Percentiles rank a stretch among this genome's conserved stretches.
Conservation (phyloP, 768 basidiomycete genomes). For the Auriculariales sp. region DNA sequence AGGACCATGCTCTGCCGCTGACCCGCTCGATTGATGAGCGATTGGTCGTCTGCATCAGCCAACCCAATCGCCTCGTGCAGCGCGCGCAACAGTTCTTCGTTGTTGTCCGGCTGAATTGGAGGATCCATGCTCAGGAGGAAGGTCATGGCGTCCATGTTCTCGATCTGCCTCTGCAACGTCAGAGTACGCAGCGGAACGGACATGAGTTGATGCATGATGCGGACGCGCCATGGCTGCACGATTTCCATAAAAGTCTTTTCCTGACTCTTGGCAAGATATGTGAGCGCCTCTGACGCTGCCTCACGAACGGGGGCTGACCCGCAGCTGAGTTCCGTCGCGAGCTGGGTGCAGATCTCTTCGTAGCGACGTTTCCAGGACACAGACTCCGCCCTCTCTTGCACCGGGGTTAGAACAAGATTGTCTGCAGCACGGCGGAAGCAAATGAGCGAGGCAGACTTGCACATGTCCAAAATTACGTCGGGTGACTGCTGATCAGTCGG, state of each 20-base stretch:
- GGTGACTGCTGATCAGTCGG: constrained; percentile 84
- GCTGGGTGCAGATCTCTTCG: constrained; percentile 61
- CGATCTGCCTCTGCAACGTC: constrained; percentile 90
- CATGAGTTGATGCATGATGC: constrained; percentile 79
- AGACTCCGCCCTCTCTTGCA: constrained; percentile 22
- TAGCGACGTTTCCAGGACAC: constrained; percentile 17
- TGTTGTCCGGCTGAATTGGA: constrained; percentile 67
- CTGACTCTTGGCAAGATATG: constrained; percentile 59
- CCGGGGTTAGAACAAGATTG: constrained; percentile 27
- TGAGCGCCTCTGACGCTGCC: constrained; percentile 69
- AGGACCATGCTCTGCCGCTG: constrained; percentile 67
- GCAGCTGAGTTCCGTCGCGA: constrained; percentile 68
- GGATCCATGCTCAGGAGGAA: constrained; percentile 85
- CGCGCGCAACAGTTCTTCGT: constrained; percentile 82
- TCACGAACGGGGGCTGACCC: constrained; percentile 75
- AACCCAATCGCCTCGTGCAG: constrained; percentile 88
- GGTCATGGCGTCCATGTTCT: constrained; percentile 92
- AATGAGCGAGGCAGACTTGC: constrained; percentile 53
- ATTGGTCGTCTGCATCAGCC: constrained; percentile 89
- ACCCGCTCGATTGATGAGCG: constrained; percentile 58
- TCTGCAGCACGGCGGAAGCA: constrained; percentile 40
- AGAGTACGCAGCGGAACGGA: constrained; percentile 93
- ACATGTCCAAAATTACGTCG: constrained; percentile 60
- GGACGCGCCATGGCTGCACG: constrained; percentile 72
- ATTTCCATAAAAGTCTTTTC: constrained; percentile 61